Conservation (phyloP, 2,329 filamentous ascomycete genomes). For the Cephalotrichum gorgonifer region DNA sequence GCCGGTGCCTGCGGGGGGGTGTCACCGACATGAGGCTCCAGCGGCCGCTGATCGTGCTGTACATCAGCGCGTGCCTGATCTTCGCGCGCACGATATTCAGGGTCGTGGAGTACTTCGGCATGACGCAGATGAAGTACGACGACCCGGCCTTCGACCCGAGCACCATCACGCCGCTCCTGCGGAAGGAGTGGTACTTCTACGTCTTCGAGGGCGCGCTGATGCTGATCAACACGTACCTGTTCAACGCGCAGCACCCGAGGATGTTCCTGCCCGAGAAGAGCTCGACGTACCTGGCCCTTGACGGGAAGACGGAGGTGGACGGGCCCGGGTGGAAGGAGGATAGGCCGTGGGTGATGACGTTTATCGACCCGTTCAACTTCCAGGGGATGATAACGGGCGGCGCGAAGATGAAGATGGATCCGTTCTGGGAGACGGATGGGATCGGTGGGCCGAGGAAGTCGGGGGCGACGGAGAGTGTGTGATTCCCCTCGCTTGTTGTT, state of each 20-base stretch:
- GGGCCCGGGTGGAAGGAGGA: conserved; percentile 39
- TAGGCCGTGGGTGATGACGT: conserved; percentile 28
- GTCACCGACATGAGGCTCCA: conserved; percentile 21
- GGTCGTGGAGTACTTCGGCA: conserved; percentile 46
- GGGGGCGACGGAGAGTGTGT: background rate
- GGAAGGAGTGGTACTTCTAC: conserved; percentile 50
- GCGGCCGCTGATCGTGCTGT: conserved; percentile 35
- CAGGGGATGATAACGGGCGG: conserved; percentile 23
- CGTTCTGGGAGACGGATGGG: conserved; percentile 25
- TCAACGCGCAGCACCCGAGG: conserved; percentile 41
- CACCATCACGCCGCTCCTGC: conserved; percentile 32
- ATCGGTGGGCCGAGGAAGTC: conserved; percentile 26
- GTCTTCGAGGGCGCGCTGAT: conserved; percentile 45
- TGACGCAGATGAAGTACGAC: conserved; percentile 28
- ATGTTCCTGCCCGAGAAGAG: conserved; percentile 36
- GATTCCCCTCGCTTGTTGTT: no score
- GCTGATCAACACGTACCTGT: conserved; percentile 36
- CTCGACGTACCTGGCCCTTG: conserved; percentile 37
- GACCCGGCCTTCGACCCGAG: conserved; percentile 24
- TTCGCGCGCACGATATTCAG: conserved; percentile 45
- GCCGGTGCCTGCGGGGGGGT: conserved; percentile 25
- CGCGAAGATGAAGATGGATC: conserved; percentile 33
- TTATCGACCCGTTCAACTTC: conserved; percentile 31
- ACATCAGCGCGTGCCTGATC: conserved; percentile 37
- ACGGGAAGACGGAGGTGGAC: conserved; percentile 37